phyloP scores from a whole-genome alignment of 2,329 filamentous ascomycete genomes.

The Fusarium guadeloupense region DNA sequence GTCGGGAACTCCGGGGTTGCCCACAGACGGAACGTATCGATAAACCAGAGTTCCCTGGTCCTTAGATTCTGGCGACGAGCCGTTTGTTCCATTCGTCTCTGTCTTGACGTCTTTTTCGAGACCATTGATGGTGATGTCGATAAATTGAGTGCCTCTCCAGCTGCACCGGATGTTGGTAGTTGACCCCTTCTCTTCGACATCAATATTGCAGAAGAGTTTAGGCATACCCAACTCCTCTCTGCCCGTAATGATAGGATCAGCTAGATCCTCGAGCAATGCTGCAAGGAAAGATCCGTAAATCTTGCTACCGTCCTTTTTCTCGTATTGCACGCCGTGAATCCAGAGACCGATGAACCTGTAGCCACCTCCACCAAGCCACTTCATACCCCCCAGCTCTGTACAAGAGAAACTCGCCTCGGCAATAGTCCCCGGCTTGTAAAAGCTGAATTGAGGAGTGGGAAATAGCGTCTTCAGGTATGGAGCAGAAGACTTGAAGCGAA shows the following conservation, averaged over 20 bases:
- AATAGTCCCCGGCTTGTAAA: constrained; percentile 54
- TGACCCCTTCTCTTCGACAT: constrained; percentile 43
- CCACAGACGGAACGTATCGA: constrained; percentile 14
- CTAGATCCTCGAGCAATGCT: constrained; percentile 65
- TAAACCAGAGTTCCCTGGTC: constrained; percentile 10
- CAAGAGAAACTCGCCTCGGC: constrained; percentile 55
- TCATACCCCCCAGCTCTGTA: constrained; percentile 59
- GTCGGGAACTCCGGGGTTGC: constrained; percentile 3
- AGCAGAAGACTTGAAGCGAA: constrained; percentile 60
- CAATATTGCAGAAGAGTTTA: constrained; percentile 64
- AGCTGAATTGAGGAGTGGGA: constrained; percentile 53
- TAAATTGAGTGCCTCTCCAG: constrained; percentile 28
- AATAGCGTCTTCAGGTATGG: constrained; percentile 60
- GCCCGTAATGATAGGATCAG: constrained; percentile 68
- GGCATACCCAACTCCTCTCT: constrained; percentile 71
- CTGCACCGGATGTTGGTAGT: constrained; percentile 3
- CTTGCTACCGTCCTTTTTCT: constrained; percentile 57
- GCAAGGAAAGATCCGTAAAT: constrained; percentile 64
- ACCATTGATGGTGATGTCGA: constrained; percentile 4
- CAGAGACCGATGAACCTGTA: constrained; percentile 69
- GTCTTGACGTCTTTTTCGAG: not conserved
- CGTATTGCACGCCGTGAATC: constrained; percentile 69
- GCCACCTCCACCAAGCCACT: constrained; percentile 68
- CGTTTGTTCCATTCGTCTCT: not conserved
- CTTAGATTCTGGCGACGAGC: constrained; percentile 40